These are phyloP conservation scores for Hydnum rufescens DNA, from an alignment of 768 basidiomycete species.

Conservation along the genomic window DNA sequence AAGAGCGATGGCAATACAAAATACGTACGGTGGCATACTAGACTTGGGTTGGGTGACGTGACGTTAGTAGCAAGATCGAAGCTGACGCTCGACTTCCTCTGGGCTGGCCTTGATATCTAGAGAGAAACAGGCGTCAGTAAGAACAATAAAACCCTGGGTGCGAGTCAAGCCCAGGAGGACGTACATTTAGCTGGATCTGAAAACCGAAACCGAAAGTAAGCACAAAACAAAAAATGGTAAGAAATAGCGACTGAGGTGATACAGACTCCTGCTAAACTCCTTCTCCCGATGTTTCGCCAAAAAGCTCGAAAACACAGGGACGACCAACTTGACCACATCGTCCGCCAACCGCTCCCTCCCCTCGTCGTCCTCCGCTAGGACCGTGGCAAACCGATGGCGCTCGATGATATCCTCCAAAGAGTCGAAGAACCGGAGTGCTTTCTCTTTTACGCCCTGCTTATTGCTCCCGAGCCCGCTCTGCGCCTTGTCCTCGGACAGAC, in stretches of 20 bases:
- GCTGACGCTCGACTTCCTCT: slow-evolving; percentile 52
- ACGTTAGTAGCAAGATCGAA: slow-evolving; percentile 32
- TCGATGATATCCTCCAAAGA: slow-evolving; percentile 62
- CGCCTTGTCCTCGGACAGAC: slow-evolving; percentile 29
- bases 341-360: slow-evolving; percentile 40
- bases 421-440: slow-evolving; percentile 66
- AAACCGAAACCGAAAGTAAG: background rate
- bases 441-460: slow-evolving; percentile 54
- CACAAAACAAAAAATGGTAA: too few species aligned
- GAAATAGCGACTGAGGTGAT: too few species aligned
- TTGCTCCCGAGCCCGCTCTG: slow-evolving; percentile 29
- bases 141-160: slow-evolving; percentile 3
- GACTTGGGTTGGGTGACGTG: too few species aligned
- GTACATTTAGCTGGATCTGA: slow-evolving; percentile 54
- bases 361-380: slow-evolving; percentile 49
- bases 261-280: slow-evolving; percentile 69
- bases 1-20: too few species aligned
- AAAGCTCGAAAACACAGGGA: slow-evolving; percentile 56
- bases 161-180: slow-evolving; percentile 16
- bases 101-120: slow-evolving; percentile 61
- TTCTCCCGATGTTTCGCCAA: slow-evolving; percentile 57
- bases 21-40: too few species aligned
- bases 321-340: slow-evolving; percentile 56
- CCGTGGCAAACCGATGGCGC: slow-evolving; percentile 44
- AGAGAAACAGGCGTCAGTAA: slow-evolving; percentile 10